phyloP scores from a whole-genome alignment of 345 rosid genomes.

The Gossypium anomalum region DNA sequence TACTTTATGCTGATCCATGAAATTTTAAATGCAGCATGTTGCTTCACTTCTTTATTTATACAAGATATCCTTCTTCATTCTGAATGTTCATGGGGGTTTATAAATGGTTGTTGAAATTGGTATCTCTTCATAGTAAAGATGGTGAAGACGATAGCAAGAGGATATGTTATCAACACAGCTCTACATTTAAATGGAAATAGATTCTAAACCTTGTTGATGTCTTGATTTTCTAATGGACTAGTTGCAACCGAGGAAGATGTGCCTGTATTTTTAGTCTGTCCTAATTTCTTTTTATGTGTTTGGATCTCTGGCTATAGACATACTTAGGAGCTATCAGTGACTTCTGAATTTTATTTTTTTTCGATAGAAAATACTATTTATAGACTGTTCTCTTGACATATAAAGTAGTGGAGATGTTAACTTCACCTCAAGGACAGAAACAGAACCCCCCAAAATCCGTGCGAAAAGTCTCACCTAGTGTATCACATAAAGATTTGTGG shows the following conservation, averaged over 20 bases:
- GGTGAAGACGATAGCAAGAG: slow-evolving; percentile 25
- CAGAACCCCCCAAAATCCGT: slow-evolving; percentile 39
- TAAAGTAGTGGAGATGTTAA: slow-evolving; percentile 43
- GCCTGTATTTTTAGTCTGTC: background rate
- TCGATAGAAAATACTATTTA: slow-evolving; percentile 8
- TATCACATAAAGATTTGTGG: slow-evolving; percentile 70
- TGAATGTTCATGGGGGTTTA: slow-evolving; percentile 28
- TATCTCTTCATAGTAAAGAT: slow-evolving; percentile 24
- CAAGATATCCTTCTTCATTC: background rate
- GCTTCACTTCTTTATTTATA: slow-evolving; percentile 11
- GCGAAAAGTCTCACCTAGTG: slow-evolving; percentile 41
- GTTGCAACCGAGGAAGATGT: slow-evolving; percentile 17
- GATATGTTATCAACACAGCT: slow-evolving; percentile 12
- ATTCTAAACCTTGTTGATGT: slow-evolving; percentile 6
- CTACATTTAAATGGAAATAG: slow-evolving; percentile 4
- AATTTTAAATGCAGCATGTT: slow-evolving; percentile 22
- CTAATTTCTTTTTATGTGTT: slow-evolving; percentile 1
- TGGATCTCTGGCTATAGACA: slow-evolving; percentile 16
- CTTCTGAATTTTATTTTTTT: background rate
- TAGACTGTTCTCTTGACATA: background rate
- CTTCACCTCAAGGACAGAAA: slow-evolving; percentile 62
- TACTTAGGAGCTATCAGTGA: slow-evolving; percentile 5
- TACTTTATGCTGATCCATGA: slow-evolving; percentile 19
- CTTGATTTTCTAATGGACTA: slow-evolving; percentile 12
- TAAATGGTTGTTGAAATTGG: slow-evolving; percentile 31